These are phyloP conservation scores for Entoloma clypeatum DNA, from an alignment of 1,284 basidiomycete species.

Conservation along the genomic window DNA sequence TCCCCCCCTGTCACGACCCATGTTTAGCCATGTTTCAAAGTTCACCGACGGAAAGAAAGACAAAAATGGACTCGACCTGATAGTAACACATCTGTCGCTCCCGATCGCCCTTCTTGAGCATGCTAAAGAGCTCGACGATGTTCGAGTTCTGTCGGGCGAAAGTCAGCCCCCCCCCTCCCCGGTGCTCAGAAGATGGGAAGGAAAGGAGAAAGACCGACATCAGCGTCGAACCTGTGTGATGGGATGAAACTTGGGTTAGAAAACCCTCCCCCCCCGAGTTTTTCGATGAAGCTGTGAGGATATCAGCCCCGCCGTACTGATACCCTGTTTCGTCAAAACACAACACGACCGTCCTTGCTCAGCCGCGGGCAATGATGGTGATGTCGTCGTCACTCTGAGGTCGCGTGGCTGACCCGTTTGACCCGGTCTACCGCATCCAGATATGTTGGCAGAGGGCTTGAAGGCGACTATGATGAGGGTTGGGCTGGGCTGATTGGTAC, in stretches of 20 bases:
- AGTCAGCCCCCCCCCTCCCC: not conserved
- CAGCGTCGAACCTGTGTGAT: slow-evolving; percentile 14
- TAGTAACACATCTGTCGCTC: slow-evolving; percentile 51
- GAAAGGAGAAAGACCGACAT: slow-evolving; percentile 3
- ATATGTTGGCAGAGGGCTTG: too few relatives aligned
- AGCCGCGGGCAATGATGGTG: slow-evolving; percentile 16
- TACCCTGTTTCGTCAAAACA: slow-evolving; percentile 36
- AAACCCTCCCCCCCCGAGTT: too few relatives aligned
- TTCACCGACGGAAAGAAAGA: too few relatives aligned
- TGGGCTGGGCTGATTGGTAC: too few relatives aligned
- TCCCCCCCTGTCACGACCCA: too few relatives aligned
- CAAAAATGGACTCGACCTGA: slow-evolving; percentile 36
- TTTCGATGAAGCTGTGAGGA: not conserved
- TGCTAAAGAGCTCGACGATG: slow-evolving; percentile 31
- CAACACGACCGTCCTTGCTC: slow-evolving; percentile 25
- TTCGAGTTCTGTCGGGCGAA: slow-evolving; percentile 28
- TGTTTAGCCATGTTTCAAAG: slow-evolving; percentile 9
- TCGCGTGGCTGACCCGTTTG: too few relatives aligned
- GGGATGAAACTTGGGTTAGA: slow-evolving; percentile 9
- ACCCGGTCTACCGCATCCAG: too few relatives aligned
- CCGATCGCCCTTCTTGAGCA: slow-evolving; percentile 31
- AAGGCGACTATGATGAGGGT: too few relatives aligned
- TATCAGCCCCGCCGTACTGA: slow-evolving; percentile 22
- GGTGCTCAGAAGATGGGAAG: too few relatives aligned
- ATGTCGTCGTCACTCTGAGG: too few relatives aligned